Conservation (phyloP, 2,329 filamentous ascomycete species). For the Claviceps sp. region DNA sequence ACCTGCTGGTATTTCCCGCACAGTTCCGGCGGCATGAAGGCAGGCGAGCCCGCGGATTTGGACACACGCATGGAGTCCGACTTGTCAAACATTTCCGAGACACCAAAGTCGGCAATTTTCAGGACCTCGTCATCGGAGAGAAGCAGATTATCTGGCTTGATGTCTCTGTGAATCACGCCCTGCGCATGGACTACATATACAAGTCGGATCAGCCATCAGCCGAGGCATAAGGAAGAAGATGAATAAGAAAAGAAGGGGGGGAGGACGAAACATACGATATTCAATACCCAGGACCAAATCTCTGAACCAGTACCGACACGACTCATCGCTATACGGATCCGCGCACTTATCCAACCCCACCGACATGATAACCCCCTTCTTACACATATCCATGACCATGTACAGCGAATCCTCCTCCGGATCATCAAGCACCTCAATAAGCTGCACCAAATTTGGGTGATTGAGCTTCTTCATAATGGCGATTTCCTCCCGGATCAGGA, state of each 20-base stretch:
- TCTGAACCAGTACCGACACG: slow-evolving; percentile 82
- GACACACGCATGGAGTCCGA: slow-evolving; percentile 71
- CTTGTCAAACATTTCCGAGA: slow-evolving; percentile 96
- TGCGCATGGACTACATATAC: slow-evolving; percentile 63
- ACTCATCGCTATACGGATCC: slow-evolving; percentile 69
- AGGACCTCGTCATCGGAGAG: slow-evolving; percentile 84
- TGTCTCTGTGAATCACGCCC: slow-evolving; percentile 88
- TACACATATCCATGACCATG: slow-evolving; percentile 99
- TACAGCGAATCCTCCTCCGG: slow-evolving; percentile 92
- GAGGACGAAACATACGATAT: slow-evolving; percentile 48
- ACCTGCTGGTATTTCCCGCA: slow-evolving; percentile 81
- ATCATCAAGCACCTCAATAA: slow-evolving; percentile 92
- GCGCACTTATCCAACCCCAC: slow-evolving; percentile 76
- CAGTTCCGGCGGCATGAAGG: slow-evolving; percentile 85
- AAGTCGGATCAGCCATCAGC: slow-evolving; percentile 9
- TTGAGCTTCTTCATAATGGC: slow-evolving; percentile 99
- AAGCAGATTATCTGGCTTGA: slow-evolving; percentile 94
- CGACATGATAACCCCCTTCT: slow-evolving; percentile 94
- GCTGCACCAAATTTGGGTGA: slow-evolving; percentile 81
- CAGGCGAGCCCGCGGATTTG: slow-evolving; percentile 88
- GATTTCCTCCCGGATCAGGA: slow-evolving; percentile 88
- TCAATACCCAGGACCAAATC: slow-evolving; percentile 92
- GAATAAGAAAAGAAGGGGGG: not conserved
- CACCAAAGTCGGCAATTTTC: slow-evolving; percentile 97
- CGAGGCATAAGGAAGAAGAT: not conserved